A percentile compares a stretch with the other conserved stretches of the same genome.
Evolutionary conservation across 495 filamentous ascomycete genomes (phyloP).

Genomic region (Penicillium cataractarum): DNA sequence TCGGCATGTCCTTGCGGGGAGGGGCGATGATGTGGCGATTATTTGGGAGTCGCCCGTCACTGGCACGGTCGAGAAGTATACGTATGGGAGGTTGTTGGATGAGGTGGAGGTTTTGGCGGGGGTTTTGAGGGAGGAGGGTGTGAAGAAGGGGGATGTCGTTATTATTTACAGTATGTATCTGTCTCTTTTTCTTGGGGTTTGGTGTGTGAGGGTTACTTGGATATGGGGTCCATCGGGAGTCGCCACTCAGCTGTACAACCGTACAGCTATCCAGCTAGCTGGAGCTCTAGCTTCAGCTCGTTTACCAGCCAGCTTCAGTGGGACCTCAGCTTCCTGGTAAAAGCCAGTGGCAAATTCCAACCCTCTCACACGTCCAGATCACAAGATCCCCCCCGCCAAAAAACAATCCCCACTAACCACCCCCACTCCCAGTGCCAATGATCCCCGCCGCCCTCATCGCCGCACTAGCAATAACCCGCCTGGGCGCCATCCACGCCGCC

Average conservation of each 20-base stretch:
- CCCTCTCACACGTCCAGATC: neutral
- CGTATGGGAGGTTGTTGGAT: conserved; percentile 74
- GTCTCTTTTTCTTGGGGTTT: neutral
- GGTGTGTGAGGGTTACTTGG: no score
- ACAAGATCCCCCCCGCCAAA: neutral
- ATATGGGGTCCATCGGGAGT: neutral
- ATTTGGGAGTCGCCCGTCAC: conserved; percentile 89
- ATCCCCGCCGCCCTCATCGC: conserved; percentile 86
- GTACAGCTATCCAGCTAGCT: neutral
- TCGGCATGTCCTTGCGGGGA: conserved; percentile 76
- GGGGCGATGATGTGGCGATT: conserved; percentile 74
- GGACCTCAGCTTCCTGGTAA: neutral
- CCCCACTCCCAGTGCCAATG: conserved; percentile 76
- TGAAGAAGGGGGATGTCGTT: conserved; percentile 87
- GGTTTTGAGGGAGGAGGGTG: conserved; percentile 80
- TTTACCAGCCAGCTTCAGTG: neutral
- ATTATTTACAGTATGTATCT: conserved; percentile 79
- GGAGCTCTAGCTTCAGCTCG: neutral
- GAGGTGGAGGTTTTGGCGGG: conserved; percentile 85
- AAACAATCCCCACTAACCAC: conserved; percentile 1
- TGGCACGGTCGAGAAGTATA: conserved; percentile 68
- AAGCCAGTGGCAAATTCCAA: neutral
- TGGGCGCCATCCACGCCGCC: conserved; percentile 88
- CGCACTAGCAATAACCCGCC: conserved; percentile 75
- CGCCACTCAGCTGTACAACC: no score